Evolutionary conservation across 345 rosid genomes (phyloP), one percentile per base, ranked within the genome.

Genomic region (Salix brachista): DNA sequence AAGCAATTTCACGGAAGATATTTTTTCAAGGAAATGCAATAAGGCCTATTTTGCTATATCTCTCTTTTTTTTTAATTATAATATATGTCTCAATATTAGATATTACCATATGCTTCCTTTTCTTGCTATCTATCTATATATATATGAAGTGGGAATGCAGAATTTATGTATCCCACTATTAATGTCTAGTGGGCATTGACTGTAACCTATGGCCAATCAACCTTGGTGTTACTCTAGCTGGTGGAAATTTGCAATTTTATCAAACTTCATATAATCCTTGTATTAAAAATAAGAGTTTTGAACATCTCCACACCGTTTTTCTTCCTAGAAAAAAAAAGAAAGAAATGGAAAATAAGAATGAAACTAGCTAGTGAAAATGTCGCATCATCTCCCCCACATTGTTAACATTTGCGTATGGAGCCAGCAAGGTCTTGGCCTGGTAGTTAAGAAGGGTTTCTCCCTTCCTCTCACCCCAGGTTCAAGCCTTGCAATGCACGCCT

Each of bases 161-260:
- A 56, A 10, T 3, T 8, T 52, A 19, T 52, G 58, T 52, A 52
- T 16, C 17, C 11, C 60, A 52, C 10, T n/a, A 8, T 6, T 7
- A 54, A 54, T 58, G 62, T n/a, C 28, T 3, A 4, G 62, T 58
- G 62, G 62, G 28, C 28, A 41, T 41, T 41, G 13, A 58, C 0
- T 10, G 17, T 70, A 46, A 69, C 44, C 75, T 62, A 70, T 48
- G 42, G 61, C 68, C 56, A 76, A 42, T 23, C 68, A 76, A 68
- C 39, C 42, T 16, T 42, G 75, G 75, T 25, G 50, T 32, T 48
- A 39, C 36, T 25, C 25, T 34, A 77, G 37, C 21, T 11, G 5
- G 2, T 13, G 68, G 52, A 8, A 30, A 17, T 4, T 62, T 48
- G 54, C 70, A 48, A 21, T 46, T 65, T 65, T 71, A 71, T 77